Conservation (phyloP, 345 rosid genomes). For the Melastoma malabathricum region DNA sequence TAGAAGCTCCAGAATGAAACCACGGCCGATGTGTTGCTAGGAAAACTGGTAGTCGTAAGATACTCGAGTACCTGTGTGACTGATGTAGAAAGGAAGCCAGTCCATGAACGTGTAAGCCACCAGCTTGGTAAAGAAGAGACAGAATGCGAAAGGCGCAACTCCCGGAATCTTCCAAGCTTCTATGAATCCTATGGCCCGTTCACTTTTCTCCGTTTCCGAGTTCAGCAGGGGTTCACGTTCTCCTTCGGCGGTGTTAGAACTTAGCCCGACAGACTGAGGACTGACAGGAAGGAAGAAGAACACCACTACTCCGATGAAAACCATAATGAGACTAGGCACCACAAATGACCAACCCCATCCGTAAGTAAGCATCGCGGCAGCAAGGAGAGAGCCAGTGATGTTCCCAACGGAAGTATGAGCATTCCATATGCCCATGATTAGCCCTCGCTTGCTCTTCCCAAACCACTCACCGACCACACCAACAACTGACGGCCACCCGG, state of each 20-base stretch:
- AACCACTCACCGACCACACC: constrained; percentile 93
- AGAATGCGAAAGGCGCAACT: constrained; percentile 76
- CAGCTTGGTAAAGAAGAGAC: constrained; percentile 85
- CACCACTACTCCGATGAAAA: constrained; percentile 39
- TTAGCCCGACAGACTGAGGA: constrained; percentile 52
- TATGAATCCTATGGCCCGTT: constrained; percentile 60
- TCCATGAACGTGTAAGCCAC: constrained; percentile 92
- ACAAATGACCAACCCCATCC: constrained; percentile 99
- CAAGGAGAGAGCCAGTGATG: constrained; percentile 72
- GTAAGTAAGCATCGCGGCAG: constrained; percentile 50
- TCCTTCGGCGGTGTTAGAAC: constrained; percentile 20
- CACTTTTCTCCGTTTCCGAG: constrained; percentile 20
- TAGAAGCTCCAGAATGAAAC: neutral
- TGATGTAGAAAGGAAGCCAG: constrained; percentile 95
- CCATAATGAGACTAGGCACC: constrained; percentile 58
- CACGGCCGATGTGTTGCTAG: neutral
- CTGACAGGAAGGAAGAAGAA: constrained; percentile 59
- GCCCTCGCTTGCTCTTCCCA: constrained; percentile 78
- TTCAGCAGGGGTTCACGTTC: constrained; percentile 32
- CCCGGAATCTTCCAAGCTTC: constrained; percentile 96
- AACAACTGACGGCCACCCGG: constrained; percentile 95
- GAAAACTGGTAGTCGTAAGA: neutral
- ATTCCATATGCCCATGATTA: constrained; percentile 96
- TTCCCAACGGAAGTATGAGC: constrained; percentile 91
- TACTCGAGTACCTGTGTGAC: constrained; percentile 57